phyloP scores from a whole-genome alignment of 495 filamentous ascomycete genomes.

The Glonium stellatum region DNA sequence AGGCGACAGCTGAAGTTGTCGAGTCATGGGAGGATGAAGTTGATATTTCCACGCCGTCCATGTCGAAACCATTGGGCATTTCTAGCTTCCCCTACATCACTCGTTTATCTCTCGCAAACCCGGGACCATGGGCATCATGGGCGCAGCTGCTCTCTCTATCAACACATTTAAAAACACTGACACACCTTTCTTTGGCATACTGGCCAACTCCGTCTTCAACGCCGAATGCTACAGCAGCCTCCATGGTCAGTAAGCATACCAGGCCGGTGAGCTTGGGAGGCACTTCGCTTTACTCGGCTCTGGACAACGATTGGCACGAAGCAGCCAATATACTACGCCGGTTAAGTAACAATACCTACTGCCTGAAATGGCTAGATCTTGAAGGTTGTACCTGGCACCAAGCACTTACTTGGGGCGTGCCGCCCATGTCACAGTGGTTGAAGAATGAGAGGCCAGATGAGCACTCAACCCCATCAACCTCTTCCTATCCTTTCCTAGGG shows the following conservation, averaged over 20 bases:
- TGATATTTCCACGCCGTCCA: neutral
- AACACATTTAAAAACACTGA: slow-evolving; percentile 55
- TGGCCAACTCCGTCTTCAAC: slow-evolving; percentile 75
- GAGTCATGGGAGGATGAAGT: slow-evolving; percentile 32
- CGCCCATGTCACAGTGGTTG: neutral
- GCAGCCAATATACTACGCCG: slow-evolving; percentile 61
- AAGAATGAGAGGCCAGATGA: neutral
- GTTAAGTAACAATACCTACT: slow-evolving; percentile 59
- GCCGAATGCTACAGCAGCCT: slow-evolving; percentile 51
- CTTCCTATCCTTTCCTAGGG: neutral
- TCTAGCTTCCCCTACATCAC: slow-evolving; percentile 45
- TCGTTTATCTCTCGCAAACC: slow-evolving; percentile 48
- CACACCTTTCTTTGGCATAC: slow-evolving; percentile 69
- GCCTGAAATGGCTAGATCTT: slow-evolving; percentile 71
- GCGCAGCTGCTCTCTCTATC: slow-evolving; percentile 57
- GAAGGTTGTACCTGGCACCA: slow-evolving; percentile 72
- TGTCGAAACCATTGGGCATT: slow-evolving; percentile 5
- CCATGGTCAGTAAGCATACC: slow-evolving; percentile 43
- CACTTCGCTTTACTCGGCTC: slow-evolving; percentile 56
- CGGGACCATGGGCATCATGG: slow-evolving; percentile 52
- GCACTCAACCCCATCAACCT: neutral
- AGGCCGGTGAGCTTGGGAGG: slow-evolving; percentile 51
- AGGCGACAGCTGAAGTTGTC: slow-evolving; percentile 8
- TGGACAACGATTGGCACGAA: slow-evolving; percentile 65
- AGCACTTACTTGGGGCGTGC: slow-evolving; percentile 47